Evolutionary conservation across 2,329 filamentous ascomycete genomes (phyloP).

Genomic region (Xylariaceae sp.): DNA sequence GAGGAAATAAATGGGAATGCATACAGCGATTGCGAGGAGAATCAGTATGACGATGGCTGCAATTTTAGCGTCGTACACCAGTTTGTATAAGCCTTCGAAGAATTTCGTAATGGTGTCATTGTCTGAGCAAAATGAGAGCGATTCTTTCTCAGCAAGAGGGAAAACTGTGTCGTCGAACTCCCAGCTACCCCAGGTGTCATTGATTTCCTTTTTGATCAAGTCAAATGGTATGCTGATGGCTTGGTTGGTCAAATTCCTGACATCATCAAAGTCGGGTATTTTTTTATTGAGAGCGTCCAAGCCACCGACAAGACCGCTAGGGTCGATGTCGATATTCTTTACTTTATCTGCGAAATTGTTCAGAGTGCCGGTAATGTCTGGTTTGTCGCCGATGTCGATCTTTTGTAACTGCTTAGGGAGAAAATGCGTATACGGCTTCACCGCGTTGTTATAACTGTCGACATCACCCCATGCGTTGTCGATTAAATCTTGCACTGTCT

Average conservation of each 20-base stretch:
- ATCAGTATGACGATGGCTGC: conserved; percentile 75
- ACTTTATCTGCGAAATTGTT: conserved; percentile 60
- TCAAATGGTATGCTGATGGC: conserved; percentile 79
- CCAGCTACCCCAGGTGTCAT: conserved; percentile 69
- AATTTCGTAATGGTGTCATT: conserved; percentile 80
- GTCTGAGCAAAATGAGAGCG: conserved; percentile 83
- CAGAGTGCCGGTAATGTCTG: conserved; percentile 58
- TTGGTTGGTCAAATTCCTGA: conserved; percentile 76
- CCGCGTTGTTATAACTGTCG: conserved; percentile 39
- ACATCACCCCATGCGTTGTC: conserved; percentile 58
- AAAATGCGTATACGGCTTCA: conserved; percentile 17
- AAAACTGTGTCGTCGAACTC: conserved; percentile 75
- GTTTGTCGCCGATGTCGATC: conserved; percentile 35
- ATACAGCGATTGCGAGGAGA: conserved; percentile 68
- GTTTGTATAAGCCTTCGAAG: conserved; percentile 68
- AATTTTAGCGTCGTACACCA: conserved; percentile 67
- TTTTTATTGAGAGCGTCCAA: conserved; percentile 72
- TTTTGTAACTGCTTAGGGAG: conserved; percentile 20
- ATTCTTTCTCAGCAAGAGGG: conserved; percentile 78
- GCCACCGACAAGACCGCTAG: conserved; percentile 64
- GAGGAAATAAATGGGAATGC: conserved; percentile 74
- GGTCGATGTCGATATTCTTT: conserved; percentile 65
- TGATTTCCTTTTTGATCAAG: conserved; percentile 70
- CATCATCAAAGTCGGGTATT: conserved; percentile 79
- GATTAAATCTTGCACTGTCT: conserved; percentile 55